Base-by-base conservation (phyloP, 2,329 filamentous ascomycete species). In the Hymenotorrendiella dingleyae region DNA sequence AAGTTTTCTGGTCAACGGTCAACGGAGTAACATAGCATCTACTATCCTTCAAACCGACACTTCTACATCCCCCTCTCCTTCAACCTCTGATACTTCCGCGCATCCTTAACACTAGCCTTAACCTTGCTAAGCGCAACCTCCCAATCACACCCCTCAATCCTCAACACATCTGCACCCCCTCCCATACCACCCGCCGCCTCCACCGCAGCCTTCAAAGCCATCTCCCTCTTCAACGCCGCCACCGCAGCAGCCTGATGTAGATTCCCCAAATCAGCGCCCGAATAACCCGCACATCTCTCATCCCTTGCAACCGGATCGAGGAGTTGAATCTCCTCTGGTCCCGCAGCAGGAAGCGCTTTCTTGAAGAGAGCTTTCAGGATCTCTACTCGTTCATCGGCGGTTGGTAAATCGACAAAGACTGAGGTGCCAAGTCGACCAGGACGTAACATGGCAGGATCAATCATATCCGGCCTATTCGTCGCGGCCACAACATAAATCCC, bases 401-500 rank as follows among this genome's bases (percentile, higher is more conserved):
- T 82, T 0, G 93, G 93, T 0, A 97, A 68, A 56, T 93, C 90
- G 28, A 98, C 84, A 54, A 91, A 96, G 20, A 97, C 74, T n/a
- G 84, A 78, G 0, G 84, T 91, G 51, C 90, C 91, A 1, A 98
- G 73, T 20, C 93, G 82, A 1, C 93, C 93, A 0, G 93, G 91
- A 1, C 93, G 83, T 9, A 97, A 75, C 80, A 98, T 94, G 1
- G 93, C 93, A 2, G 87, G 82, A 62, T 98, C 93, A 54, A 98
- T 97, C 68, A 95, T 94, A 60, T 97, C 91, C 0, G 91, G 91
- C 0, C 93, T 73, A 63, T 98, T 98, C 2, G 93, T 97, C 0
- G 93, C 93, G 19, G 86, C 93, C 45, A 98, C 88, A 12, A 98
- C 84, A 63, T 93, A 97, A 49, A 98, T 90, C 12, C 91, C 91